These are phyloP conservation scores for Coix lacrymajobi DNA, from an alignment of 176 grass and related monocot genomes.

Conservation along the genomic window DNA sequence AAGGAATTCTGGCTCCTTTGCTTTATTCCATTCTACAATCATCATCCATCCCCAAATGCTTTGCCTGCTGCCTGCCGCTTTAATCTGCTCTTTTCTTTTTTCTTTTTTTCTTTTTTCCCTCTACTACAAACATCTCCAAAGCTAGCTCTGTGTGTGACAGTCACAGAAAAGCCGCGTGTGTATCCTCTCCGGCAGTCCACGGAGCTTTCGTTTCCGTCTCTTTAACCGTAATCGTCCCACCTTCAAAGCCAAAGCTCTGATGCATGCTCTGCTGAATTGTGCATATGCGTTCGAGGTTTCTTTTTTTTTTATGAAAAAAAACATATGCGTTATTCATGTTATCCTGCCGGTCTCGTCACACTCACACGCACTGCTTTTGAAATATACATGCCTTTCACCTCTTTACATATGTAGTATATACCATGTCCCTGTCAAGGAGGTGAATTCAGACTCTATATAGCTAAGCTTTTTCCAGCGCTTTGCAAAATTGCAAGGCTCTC, in stretches of 20 bases:
- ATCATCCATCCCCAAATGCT: background rate
- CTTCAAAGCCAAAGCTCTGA: too few relatives aligned
- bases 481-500: background rate
- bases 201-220: constrained; percentile 19
- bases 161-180: constrained; percentile 3
- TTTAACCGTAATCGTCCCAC: background rate
- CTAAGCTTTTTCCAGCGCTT: too few relatives aligned
- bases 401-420: background rate
- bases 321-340: background rate
- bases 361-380: background rate
- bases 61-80: background rate
- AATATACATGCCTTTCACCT: background rate
- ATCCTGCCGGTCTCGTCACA: background rate
- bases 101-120: background rate
- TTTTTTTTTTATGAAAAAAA: too few relatives aligned
- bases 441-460: constrained; percentile 12
- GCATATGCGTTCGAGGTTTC: too few relatives aligned
- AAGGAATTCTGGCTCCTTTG: background rate
- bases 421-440: background rate
- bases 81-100: background rate
- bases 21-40: constrained; percentile 16
- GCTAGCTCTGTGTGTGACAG: constrained; percentile 22
- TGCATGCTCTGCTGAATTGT: too few relatives aligned
- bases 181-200: background rate
- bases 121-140: constrained; percentile 19